Evolutionary conservation across 106 monocot species (phyloP).

Genomic region (Dactylorhiza incarnata): DNA sequence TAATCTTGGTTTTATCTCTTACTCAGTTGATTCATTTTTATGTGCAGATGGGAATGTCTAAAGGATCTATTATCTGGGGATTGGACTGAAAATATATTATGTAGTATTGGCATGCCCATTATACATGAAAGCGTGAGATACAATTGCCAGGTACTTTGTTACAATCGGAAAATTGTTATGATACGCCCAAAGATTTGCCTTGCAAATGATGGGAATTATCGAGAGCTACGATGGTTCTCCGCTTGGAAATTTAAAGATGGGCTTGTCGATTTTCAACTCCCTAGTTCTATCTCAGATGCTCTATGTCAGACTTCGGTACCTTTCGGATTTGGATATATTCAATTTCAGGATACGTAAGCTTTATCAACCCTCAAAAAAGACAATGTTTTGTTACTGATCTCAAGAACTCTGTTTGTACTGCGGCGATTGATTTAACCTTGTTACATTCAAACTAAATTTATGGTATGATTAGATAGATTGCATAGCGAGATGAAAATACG

Average conservation of each 20-base stretch:
- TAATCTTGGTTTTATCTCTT: neutral
- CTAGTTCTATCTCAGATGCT: slow-evolving; percentile 50
- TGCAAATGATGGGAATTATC: slow-evolving; percentile 99
- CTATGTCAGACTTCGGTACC: slow-evolving; percentile 64
- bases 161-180: slow-evolving; percentile 81
- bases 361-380: neutral
- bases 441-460: too few relatives aligned
- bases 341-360: slow-evolving; percentile 79
- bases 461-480: too few relatives aligned
- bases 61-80: slow-evolving; percentile 69
- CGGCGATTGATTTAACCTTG: too few relatives aligned
- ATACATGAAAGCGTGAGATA: slow-evolving; percentile 86
- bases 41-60: slow-evolving; percentile 93
- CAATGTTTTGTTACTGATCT: neutral
- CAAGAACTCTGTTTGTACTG: too few relatives aligned
- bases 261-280: slow-evolving; percentile 80
- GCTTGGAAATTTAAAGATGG: slow-evolving; percentile 80
- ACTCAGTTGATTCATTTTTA: slow-evolving; percentile 7
- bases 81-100: slow-evolving; percentile 78
- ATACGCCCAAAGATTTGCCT: slow-evolving; percentile 95
- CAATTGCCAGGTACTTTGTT: slow-evolving; percentile 97
- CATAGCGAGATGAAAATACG: too few relatives aligned
- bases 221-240: slow-evolving; percentile 96
- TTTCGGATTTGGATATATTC: slow-evolving; percentile 92
- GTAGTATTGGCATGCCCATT: slow-evolving; percentile 95